Base-by-base conservation (phyloP, 73 alveolate species). In the Paramecium tetraurelia region DNA sequence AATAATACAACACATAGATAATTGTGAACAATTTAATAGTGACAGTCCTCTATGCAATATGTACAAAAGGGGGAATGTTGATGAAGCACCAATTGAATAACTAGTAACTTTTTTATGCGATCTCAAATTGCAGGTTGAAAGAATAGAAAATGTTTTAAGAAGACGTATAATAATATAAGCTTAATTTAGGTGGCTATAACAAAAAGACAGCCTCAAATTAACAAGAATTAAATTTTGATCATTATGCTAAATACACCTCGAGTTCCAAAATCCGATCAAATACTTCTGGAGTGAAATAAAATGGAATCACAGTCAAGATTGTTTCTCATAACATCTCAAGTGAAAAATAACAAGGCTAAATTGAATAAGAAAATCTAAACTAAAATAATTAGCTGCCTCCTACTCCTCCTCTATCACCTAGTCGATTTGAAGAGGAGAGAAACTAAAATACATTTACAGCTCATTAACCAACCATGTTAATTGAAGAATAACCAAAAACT, bases 391-490 rank as follows among this genome's bases (percentile, higher is more conserved):
- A 53, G 4, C 9, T 53, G 7, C 69, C 69, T 53, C 69, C 69
- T 1, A 53, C 69, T 18, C 31, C 69, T 1, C 29, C 69, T 18
- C 31, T 53, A 2, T 53, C 69, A 18, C 69, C 69, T 53, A 18
- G 18, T 7, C 11, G 9, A 53, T 53, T 53, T n/a, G 69, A 53
- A 53, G 31, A 53, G 71, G 87, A 75, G 72, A 88, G 40, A 85
- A 92, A 35, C 93, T 92, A 24, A 87, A 89, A 86, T 53, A 95
- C 94, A 72, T 86, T 86, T 92, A 75, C 68, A 8, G 21, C 27
- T 38, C 20, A 38, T 35, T 75, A 38, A 75, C 36, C 87, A 29
- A 41, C 75, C 4, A 72, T 72, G 63, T 6, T 72, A 43, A 72
- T 72, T 0, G 86, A 72, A 36, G 86, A 72, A 48, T 12, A 48